phyloP scores from a whole-genome alignment of 106 monocot genomes.

The Acorus calamus region DNA sequence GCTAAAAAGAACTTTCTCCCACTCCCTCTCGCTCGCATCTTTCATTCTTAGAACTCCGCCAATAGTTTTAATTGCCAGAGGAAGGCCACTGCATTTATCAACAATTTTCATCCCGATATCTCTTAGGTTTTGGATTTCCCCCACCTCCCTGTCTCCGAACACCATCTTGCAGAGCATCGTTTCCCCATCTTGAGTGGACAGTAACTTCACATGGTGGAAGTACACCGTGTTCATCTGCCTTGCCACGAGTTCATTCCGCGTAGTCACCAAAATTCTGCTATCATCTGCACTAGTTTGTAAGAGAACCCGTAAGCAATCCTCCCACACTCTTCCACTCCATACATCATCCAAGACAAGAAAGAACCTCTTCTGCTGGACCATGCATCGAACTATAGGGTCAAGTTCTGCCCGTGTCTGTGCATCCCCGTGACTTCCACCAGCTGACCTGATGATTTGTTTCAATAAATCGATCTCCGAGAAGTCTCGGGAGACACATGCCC shows the following conservation, averaged over 20 bases:
- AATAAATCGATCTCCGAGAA: conserved; percentile 12
- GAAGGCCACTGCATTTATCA: conserved; percentile 25
- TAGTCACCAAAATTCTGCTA: conserved; percentile 20
- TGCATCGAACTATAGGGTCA: not conserved
- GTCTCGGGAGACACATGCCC: conserved; percentile 19
- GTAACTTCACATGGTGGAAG: conserved; percentile 6
- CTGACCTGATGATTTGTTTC: conserved; percentile 15
- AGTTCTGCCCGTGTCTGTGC: conserved; percentile 6
- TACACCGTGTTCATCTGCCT: conserved; percentile 6
- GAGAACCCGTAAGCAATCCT: conserved; percentile 11
- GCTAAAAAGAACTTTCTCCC: conserved; percentile 20
- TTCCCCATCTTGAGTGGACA: conserved; percentile 18
- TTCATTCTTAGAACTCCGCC: conserved; percentile 21
- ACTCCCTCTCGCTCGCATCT: not conserved
- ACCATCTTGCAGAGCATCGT: conserved; percentile 15
- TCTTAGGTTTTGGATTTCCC: conserved; percentile 3
- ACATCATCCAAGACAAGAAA: conserved; percentile 39
- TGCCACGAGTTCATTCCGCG: conserved; percentile 17
- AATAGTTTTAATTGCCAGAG: conserved; percentile 36
- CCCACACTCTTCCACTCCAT: conserved; percentile 21
- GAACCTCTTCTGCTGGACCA: conserved; percentile 10
- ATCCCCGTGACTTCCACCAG: conserved; percentile 4
- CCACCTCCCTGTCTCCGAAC: not conserved
- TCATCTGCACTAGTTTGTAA: not conserved
- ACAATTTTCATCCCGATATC: conserved; percentile 22